A percentile compares a stretch with the other conserved stretches of the same genome.
Conservation (phyloP, 2,329 filamentous ascomycete genomes). For the Colletotrichum cereale region DNA sequence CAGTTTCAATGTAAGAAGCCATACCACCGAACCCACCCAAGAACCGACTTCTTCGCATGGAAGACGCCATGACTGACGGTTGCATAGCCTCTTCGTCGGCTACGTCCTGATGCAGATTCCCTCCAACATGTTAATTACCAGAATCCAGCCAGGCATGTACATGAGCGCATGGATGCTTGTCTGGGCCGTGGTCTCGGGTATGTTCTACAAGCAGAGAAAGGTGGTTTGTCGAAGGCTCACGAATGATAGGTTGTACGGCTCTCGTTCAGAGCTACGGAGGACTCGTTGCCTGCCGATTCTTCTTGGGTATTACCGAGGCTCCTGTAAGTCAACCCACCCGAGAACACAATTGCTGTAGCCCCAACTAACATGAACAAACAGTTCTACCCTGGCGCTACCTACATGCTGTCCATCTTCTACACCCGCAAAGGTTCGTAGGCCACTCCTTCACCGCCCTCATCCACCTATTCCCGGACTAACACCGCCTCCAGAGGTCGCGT, state of each 20-base stretch:
- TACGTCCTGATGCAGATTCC: slow-evolving; percentile 58
- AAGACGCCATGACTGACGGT: not conserved
- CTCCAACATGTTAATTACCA: slow-evolving; percentile 59
- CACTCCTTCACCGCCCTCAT: not conserved
- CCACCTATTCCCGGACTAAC: not conserved
- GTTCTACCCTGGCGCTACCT: slow-evolving; percentile 56
- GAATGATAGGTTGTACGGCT: slow-evolving; percentile 48
- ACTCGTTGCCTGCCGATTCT: slow-evolving; percentile 53
- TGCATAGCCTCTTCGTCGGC: slow-evolving; percentile 50
- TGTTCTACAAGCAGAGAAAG: not conserved
- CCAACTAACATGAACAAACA: slow-evolving; percentile 20
- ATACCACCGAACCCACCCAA: rapidly evolving
- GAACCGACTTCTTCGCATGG: rapidly evolving
- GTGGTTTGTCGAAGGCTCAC: not conserved
- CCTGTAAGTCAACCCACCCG: slow-evolving; percentile 43
- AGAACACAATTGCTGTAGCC: not conserved
- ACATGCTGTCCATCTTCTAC: slow-evolving; percentile 51
- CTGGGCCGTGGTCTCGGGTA: slow-evolving; percentile 55
- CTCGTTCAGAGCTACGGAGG: slow-evolving; percentile 51
- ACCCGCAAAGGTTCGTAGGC: slow-evolving; percentile 47
- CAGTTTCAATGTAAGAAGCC: slow-evolving; percentile 52
- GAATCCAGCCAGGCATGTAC: slow-evolving; percentile 56
- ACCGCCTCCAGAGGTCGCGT: slow-evolving; percentile 63
- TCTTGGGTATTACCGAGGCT: slow-evolving; percentile 55
- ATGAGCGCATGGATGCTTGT: slow-evolving; percentile 57